Base-by-base conservation (phyloP, 2,329 filamentous ascomycete genomes). In the Diatrype stigma region DNA sequence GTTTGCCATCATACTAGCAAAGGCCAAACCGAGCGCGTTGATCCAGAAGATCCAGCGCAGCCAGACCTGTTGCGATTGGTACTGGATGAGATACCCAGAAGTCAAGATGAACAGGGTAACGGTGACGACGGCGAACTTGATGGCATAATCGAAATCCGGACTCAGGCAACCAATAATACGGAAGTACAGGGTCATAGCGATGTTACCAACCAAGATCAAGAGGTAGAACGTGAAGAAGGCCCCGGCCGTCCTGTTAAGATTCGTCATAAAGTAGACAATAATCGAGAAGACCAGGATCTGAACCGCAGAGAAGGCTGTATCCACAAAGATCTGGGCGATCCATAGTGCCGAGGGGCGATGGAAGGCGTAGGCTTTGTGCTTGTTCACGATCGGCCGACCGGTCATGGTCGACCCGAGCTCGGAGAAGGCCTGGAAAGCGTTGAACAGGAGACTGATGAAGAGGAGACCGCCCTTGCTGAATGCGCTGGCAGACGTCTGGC, bases 41-140 rank as follows among this genome's bases (percentile, higher is more conserved):
- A 91, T 73, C 74, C 85, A 93, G 70, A 84, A 89, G 53, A 93
- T 84, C 89, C 89, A 94, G 17, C 86, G 76, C 6, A 92, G 67
- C 85, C 89, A 93, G 3, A 85, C 83, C 59, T 90, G 86, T 60
- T 89, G 81, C 2, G 75, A 81, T 46, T 86, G 80, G 65, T 88
- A 91, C 65, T 91, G 89, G 52, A 96, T 93, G 40, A 95, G 72
- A 68, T 94, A 96, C 3, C 90, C 90, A 1, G 85, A 87, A 0
- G 89, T 94, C 19, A 90, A 75, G 23, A 94, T 82, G 60, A 92
- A 90, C n/a, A 92, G 71, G 0, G 88, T 92, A 56, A 96, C 90
- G 48, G 90, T 79, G 1, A 90, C 77, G 5, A 89, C 85, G 6
- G 89, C 89, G 50, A 89, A 86, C 67, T 92, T 92, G 68, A 92